Conservation (phyloP, 2,329 filamentous ascomycete genomes). For the Sarocladiaceae sp. region DNA sequence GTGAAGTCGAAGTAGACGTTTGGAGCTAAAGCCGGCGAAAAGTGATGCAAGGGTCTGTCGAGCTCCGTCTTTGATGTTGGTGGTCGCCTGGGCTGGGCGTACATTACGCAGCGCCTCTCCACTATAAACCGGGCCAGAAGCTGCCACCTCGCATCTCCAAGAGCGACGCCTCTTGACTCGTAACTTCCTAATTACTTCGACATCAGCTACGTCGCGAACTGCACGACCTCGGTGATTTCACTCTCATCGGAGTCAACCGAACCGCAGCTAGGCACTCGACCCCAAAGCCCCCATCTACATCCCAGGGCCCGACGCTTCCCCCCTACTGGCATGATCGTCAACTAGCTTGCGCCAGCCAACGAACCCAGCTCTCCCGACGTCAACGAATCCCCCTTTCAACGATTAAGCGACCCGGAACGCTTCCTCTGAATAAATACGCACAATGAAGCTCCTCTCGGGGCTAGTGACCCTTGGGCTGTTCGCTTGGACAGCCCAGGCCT, state of each 20-base stretch:
- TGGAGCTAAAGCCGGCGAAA: not conserved
- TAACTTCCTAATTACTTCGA: no score
- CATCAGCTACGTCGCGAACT: not conserved
- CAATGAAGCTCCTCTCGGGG: conserved; percentile 53
- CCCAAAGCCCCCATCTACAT: no score
- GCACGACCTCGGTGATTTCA: not conserved
- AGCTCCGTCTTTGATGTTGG: no score
- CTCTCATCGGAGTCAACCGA: no score
- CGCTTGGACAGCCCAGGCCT: conserved; percentile 47
- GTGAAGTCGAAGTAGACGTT: not conserved
- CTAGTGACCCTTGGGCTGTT: conserved; percentile 50
- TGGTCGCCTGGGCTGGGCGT: not conserved
- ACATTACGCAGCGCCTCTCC: conserved; percentile 6
- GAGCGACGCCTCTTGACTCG: not conserved
- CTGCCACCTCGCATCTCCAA: conserved; percentile 11
- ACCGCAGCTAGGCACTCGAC: no score
- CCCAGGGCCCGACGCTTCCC: not conserved
- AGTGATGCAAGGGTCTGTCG: conserved; percentile 8
- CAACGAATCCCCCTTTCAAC: not conserved
- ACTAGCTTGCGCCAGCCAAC: conserved; percentile 1
- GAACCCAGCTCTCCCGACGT: not conserved
- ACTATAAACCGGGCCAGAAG: conserved; percentile 6
- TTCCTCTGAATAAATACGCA: conserved; percentile 15
- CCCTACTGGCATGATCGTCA: not conserved
- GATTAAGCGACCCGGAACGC: not conserved